Conservation (phyloP, 768 basidiomycete species). For the Collybia sordida region DNA sequence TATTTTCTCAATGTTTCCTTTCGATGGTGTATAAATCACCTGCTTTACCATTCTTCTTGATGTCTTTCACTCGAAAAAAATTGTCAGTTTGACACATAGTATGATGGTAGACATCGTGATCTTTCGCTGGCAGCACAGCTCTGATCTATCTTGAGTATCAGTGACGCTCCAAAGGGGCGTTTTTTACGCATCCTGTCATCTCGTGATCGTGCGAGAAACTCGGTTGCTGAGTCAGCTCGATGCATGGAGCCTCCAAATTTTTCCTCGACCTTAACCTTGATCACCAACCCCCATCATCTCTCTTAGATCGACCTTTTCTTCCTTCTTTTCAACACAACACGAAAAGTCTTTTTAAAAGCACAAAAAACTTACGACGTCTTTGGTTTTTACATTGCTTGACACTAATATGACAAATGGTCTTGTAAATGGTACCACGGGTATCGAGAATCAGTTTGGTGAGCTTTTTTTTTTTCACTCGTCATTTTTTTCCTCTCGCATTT, state of each 20-base stretch:
- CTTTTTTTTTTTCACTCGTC: constrained; percentile 15
- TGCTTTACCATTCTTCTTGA: too few relatives aligned
- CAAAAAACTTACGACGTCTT: constrained; percentile 19
- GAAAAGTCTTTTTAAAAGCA: constrained; percentile 25
- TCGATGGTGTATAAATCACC: too few relatives aligned
- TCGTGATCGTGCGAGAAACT: constrained; percentile 20
- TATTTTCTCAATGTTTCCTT: too few relatives aligned
- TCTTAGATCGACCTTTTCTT: constrained; percentile 18
- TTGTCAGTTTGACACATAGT: too few relatives aligned
- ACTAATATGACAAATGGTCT: constrained; percentile 89
- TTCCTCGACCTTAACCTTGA: constrained; percentile 16
- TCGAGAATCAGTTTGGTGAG: constrained; percentile 77
- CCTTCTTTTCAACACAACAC: constrained; percentile 17
- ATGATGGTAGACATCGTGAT: too few relatives aligned
- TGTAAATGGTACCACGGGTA: constrained; percentile 72
- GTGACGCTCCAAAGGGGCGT: too few relatives aligned
- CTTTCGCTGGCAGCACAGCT: too few relatives aligned
- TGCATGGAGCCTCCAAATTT: constrained; percentile 13
- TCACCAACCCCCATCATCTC: constrained; percentile 28
- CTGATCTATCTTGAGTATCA: too few relatives aligned
- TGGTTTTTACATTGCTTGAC: constrained; percentile 24
- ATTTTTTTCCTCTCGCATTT: constrained; percentile 1
- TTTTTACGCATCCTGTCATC: too few relatives aligned
- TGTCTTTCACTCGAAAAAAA: too few relatives aligned
- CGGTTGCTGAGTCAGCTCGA: constrained; percentile 19